Base-by-base conservation (phyloP, 352 stramenopile species). In the Blastocystis sp. region DNA sequence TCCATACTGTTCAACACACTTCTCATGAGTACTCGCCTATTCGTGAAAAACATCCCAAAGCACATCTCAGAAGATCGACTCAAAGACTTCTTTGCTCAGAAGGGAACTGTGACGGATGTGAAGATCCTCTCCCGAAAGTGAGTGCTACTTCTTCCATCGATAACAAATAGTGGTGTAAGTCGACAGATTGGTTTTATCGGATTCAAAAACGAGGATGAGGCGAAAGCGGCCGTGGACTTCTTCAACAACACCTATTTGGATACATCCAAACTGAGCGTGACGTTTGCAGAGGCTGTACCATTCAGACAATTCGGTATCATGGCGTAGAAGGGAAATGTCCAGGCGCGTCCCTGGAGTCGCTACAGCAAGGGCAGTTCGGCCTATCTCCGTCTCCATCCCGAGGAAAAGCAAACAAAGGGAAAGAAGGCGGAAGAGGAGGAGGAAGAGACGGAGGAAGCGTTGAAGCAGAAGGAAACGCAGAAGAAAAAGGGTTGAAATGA, bases 201-300 rank as follows among this genome's bases (percentile, higher is more conserved):
- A 17, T 94, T 94, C 70, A 89, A 90, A 48, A 91, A 78, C n/a
- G 64, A 89, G 38, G 89, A 88, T 57, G 89, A 92, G 81, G 92
- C 93, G 10, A 62, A 87, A 48, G 61, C 79, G 42, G 90, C 91
- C 1, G 89, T 94, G 40, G 89, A 91, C 34, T 91, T 91, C 42
- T 93, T 95, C 77, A 89, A 95, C 89, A 90, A 89, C 43, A 92
- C 94, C 63, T 98, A 97, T 91, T 91, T 98, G 17, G 93, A 96
- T 89, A 97, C 94, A 48, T 94, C 92, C 82, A 92, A 90, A 57
- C 90, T 97, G 43, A 93, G 92, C 60, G 94, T 97, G 89, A 91
- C 93, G 78, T 91, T 95, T 40, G 94, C 94, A 21, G 87, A 94
- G 57, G 89, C 91, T 88, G 92, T 94, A 90, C 74, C 89, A 64